Percentiles rank a stretch among this genome's conserved stretches.
Conservation (phyloP, 1,284 basidiomycete genomes). For the Neolentinus lepideus region DNA sequence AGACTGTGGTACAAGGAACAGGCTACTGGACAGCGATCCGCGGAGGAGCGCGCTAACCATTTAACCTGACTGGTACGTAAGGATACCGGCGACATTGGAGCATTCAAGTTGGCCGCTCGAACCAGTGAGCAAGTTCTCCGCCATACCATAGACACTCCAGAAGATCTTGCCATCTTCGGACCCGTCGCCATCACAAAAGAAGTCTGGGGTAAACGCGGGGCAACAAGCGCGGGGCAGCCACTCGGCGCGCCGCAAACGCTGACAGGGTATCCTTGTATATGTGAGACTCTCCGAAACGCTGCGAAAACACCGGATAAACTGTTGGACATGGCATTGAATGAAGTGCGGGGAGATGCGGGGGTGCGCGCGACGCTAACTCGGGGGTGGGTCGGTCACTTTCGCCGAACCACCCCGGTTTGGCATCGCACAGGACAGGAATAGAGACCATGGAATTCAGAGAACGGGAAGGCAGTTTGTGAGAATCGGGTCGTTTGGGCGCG, state of each 20-base stretch:
- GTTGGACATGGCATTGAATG: too few species aligned
- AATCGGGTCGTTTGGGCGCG: neutral
- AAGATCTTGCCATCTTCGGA: neutral
- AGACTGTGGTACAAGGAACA: neutral
- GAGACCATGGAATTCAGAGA: neutral
- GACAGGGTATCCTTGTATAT: too few species aligned
- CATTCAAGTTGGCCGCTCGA: neutral
- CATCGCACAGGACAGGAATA: neutral
- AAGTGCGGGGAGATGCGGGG: too few species aligned
- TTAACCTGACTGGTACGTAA: too few species aligned
- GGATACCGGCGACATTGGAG: too few species aligned
- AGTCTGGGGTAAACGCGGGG: conserved; percentile 1
- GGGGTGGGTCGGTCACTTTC: too few species aligned
- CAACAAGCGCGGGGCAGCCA: neutral
- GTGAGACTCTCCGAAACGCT: too few species aligned
- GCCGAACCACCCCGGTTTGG: too few species aligned
- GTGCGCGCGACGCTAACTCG: too few species aligned
- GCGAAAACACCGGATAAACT: too few species aligned
- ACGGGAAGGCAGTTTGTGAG: neutral
- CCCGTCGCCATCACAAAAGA: neutral
- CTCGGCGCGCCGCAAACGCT: too few species aligned
- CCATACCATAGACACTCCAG: neutral
- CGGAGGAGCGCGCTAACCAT: neutral
- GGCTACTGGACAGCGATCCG: neutral
- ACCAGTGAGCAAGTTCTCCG: neutral